Percentiles rank a stretch among this genome's conserved stretches.
Evolutionary conservation across 495 filamentous ascomycete species (phyloP).

Genomic region (Xylaria bambusicola): DNA sequence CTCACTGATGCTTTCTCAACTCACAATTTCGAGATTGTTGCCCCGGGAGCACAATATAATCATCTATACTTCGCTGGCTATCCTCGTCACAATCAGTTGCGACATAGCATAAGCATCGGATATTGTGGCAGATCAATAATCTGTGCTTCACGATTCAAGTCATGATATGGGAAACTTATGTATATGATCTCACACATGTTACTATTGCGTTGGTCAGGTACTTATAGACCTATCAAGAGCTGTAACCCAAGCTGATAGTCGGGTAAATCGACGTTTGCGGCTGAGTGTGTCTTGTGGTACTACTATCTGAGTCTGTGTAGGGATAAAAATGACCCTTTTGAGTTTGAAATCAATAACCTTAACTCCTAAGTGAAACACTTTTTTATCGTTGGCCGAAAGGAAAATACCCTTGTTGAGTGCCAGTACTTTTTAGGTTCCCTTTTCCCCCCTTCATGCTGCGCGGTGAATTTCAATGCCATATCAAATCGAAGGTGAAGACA

Average conservation of each 20-base stretch:
- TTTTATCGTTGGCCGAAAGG: constrained; percentile 11
- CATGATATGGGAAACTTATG: neutral
- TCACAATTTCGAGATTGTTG: no score
- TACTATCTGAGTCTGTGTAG: constrained; percentile 9
- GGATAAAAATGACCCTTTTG: constrained; percentile 4
- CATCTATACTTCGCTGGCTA: no score
- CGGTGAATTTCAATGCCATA: constrained; percentile 12
- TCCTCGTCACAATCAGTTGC: no score
- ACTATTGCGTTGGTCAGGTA: constrained; percentile 14
- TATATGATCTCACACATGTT: neutral
- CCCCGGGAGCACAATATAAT: no score
- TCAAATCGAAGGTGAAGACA: constrained; percentile 11
- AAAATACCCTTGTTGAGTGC: constrained; percentile 11
- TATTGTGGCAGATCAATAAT: no score
- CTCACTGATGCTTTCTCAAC: no score
- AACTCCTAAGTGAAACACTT: constrained; percentile 22
- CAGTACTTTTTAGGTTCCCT: neutral
- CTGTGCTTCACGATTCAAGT: neutral
- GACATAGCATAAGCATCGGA: no score
- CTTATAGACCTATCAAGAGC: constrained; percentile 13
- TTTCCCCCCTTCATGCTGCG: constrained; percentile 11
- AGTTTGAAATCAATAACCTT: constrained; percentile 15
- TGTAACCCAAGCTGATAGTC: constrained; percentile 1
- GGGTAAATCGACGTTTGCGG: constrained; percentile 11
- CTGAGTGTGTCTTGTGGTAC: constrained; percentile 15